phyloP scores from a whole-genome alignment of 306 rosid genomes.

The apple (Malus domestica) region DNA sequence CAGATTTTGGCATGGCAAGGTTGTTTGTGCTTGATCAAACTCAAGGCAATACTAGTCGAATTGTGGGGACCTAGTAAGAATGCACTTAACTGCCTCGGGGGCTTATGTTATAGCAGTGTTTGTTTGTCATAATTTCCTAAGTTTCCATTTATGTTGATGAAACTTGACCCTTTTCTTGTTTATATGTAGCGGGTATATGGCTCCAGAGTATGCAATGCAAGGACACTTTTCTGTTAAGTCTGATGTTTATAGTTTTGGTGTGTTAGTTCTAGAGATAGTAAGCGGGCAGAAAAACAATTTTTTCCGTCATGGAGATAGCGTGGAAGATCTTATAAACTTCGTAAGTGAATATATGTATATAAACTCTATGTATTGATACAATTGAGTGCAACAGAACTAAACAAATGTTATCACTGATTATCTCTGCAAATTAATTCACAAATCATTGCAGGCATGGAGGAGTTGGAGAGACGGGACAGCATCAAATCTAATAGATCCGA shows the following conservation, averaged over 20 bases:
- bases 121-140: not conserved
- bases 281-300: not conserved
- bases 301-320: not conserved
- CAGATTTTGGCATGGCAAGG: constrained; percentile 7
- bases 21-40: not conserved
- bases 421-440: not conserved
- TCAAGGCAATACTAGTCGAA: not conserved
- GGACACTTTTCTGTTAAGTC: not conserved
- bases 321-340: not conserved
- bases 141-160: not conserved
- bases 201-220: not conserved
- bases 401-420: not conserved
- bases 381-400: not conserved
- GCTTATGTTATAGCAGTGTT: not conserved
- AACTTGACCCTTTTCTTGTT: not conserved
- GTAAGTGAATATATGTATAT: not conserved
- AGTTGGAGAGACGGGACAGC: not conserved
- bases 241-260: not conserved
- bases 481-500: not conserved
- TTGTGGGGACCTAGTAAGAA: constrained; percentile 4
- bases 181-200: not conserved
- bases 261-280: not conserved
- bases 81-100: not conserved
- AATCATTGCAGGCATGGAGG: constrained; percentile 1
- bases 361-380: not conserved